Base-by-base conservation (phyloP, 2,329 filamentous ascomycete genomes). In the Exophiala sideris region DNA sequence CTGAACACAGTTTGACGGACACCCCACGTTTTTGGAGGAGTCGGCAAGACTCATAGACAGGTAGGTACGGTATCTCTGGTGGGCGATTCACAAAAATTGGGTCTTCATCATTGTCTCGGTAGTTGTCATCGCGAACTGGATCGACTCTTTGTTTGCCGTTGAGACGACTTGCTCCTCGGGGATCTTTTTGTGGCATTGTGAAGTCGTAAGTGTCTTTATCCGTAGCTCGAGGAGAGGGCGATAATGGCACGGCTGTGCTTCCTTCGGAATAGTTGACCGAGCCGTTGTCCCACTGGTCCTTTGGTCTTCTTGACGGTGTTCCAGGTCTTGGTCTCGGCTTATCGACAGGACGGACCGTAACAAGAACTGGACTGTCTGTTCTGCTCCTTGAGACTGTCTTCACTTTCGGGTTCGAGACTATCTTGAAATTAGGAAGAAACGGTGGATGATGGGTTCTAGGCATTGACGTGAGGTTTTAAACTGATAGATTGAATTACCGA, bases 1-100 rank as follows among this genome's bases (percentile, higher is more conserved):
- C 38, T 4, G 20, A 24, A 11, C 14, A 36, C 24, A 56, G 45
- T 36, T 40, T 56, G 8, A 58, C 41, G 6, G 52, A 38, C 4
- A 47, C 48, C 2, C 49, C 49, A 18, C 54, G 52, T 14, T 46
- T 46, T 40, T 52, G 56, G 10, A 58, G 52, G 10, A 52, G 6
- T 2, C 52, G 12, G 29, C 41, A 38, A 12, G 48, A 33, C 12
- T 58, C 52, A 36, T 58, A 58, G 8, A 58, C 24, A n/a, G 40
- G 32, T 14, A 44, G 29, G 20, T 29, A 14, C 2, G 41, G 21
- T 24, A 44, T 29, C 18, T 44, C 18, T 44, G 20, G 20, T 14
- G 14, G 9, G 7, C 2, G 20, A 44, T 32, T 29, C n/a, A 29
- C 29, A 11, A 18, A 18, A 18, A 18, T 2, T 18, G 16, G 16